Conservation (phyloP, 768 basidiomycete species). For the Plicaturopsis crispa region DNA sequence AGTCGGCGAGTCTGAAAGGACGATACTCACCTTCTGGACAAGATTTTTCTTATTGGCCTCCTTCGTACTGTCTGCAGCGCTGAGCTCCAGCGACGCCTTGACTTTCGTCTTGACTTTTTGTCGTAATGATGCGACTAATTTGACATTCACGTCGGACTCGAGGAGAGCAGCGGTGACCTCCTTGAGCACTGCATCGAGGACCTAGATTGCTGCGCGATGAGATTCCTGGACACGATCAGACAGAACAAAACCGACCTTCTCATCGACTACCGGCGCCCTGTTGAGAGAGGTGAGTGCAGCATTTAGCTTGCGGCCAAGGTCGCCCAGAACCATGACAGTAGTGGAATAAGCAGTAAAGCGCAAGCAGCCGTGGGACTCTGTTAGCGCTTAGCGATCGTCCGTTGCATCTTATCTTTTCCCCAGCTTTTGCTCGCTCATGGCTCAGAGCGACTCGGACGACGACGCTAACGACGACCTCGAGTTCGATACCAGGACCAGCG, state of each 20-base stretch:
- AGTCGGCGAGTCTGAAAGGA: not conserved
- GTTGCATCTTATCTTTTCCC: constrained; percentile 7
- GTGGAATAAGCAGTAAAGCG: not conserved
- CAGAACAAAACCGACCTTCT: constrained; percentile 51
- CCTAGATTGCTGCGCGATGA: constrained; percentile 36
- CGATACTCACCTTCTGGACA: constrained; percentile 72
- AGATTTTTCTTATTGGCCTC: constrained; percentile 80
- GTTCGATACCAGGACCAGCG: constrained; percentile 32
- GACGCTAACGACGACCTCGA: constrained; percentile 54
- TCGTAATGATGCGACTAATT: constrained; percentile 80
- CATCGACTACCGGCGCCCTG: constrained; percentile 81
- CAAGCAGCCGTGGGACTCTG: constrained; percentile 21
- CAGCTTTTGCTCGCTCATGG: constrained; percentile 27
- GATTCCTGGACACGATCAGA: not conserved
- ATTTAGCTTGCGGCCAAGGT: constrained; percentile 91
- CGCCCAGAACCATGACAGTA: constrained; percentile 81
- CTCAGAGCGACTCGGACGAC: constrained; percentile 56
- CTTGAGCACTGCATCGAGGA: constrained; percentile 89
- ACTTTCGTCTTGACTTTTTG: constrained; percentile 90
- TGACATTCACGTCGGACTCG: constrained; percentile 98
- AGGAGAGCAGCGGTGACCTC: constrained; percentile 91
- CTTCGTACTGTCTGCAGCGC: constrained; percentile 60
- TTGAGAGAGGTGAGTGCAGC: constrained; percentile 87
- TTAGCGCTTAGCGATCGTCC: constrained; percentile 9
- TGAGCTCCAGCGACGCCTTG: constrained; percentile 67